Percentiles rank a stretch among this genome's conserved stretches.
phyloP scores from a whole-genome alignment of 1,284 basidiomycete genomes.

The Papiliotrema fonsecae region DNA sequence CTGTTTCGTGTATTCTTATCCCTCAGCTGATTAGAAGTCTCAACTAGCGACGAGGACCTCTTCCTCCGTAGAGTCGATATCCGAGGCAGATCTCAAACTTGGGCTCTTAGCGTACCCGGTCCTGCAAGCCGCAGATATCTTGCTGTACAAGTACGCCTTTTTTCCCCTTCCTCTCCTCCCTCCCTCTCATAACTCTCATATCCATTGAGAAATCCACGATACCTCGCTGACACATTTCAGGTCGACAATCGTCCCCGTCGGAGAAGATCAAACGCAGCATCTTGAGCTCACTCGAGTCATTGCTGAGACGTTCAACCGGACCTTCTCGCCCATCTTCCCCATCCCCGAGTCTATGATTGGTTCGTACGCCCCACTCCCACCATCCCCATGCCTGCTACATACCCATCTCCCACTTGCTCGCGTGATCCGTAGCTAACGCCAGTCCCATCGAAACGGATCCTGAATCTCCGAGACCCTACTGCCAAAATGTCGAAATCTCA shows the following conservation, averaged over 20 bases:
- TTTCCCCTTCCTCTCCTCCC: neutral
- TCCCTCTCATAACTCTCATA: conserved; percentile 1
- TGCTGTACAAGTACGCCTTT: conserved; percentile 74
- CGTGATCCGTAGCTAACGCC: neutral
- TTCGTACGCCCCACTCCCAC: conserved; percentile 47
- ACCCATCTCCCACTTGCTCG: no score
- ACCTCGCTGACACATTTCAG: no score
- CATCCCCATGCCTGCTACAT: neutral
- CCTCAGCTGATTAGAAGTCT: conserved; percentile 3
- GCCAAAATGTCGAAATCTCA: conserved; percentile 96
- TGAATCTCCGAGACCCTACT: conserved; percentile 77
- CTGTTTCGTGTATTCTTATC: neutral
- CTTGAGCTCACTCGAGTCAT: conserved; percentile 81
- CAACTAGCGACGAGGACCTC: conserved; percentile 61
- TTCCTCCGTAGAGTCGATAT: conserved; percentile 67
- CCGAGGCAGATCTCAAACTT: conserved; percentile 73
- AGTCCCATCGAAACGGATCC: conserved; percentile 65
- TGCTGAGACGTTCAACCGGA: conserved; percentile 71
- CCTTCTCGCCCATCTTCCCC: conserved; percentile 58
- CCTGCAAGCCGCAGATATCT: conserved; percentile 87
- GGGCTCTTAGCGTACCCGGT: conserved; percentile 91
- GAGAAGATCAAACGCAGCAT: conserved; percentile 93
- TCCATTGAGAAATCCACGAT: no score
- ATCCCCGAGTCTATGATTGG: conserved; percentile 70
- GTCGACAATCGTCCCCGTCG: conserved; percentile 88